These are phyloP conservation scores for Gonium pectorale DNA, from an alignment of 139 green algal species.

Conservation along the genomic window DNA sequence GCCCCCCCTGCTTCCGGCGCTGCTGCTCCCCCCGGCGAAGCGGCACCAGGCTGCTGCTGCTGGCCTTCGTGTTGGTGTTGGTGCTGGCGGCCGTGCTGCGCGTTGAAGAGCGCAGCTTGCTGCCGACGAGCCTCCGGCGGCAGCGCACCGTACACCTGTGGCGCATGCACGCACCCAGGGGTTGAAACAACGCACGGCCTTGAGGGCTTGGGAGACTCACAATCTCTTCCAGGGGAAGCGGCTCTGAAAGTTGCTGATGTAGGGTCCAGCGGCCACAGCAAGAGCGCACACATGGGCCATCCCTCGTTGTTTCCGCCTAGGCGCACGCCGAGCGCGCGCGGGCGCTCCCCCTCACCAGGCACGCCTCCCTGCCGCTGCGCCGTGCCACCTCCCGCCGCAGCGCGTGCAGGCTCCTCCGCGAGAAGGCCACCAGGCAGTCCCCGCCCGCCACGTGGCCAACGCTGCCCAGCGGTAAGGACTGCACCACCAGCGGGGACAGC, in stretches of 20 bases:
- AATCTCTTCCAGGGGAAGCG: too few species aligned
- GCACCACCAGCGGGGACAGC: slow-evolving; percentile 76
- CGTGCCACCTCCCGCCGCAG: slow-evolving; percentile 49
- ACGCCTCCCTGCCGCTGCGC: slow-evolving; percentile 1
- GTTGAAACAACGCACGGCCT: too few species aligned
- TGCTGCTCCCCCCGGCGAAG: neutral
- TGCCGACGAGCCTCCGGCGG: slow-evolving; percentile 47
- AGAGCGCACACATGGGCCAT: too few species aligned
- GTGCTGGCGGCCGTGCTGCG: neutral
- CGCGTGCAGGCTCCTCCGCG: slow-evolving; percentile 37
- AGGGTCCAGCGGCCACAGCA: too few species aligned
- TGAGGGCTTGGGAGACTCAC: too few species aligned
- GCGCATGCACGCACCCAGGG: too few species aligned
- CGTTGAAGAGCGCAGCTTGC: slow-evolving; percentile 60
- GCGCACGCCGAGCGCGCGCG: too few species aligned
- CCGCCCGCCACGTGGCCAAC: slow-evolving; percentile 74
- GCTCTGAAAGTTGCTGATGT: too few species aligned
- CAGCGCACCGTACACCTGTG: slow-evolving; percentile 55
- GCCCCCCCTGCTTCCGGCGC: neutral
- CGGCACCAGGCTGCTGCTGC: neutral
- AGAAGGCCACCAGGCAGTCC: slow-evolving; percentile 96
- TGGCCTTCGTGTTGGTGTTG: neutral
- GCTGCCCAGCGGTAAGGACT: slow-evolving; percentile 40
- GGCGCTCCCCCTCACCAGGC: slow-evolving; percentile 13
- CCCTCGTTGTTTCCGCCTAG: too few species aligned